Evolutionary conservation across 331 rosid genomes (phyloP).

Genomic region (Rosa hybrid): DNA sequence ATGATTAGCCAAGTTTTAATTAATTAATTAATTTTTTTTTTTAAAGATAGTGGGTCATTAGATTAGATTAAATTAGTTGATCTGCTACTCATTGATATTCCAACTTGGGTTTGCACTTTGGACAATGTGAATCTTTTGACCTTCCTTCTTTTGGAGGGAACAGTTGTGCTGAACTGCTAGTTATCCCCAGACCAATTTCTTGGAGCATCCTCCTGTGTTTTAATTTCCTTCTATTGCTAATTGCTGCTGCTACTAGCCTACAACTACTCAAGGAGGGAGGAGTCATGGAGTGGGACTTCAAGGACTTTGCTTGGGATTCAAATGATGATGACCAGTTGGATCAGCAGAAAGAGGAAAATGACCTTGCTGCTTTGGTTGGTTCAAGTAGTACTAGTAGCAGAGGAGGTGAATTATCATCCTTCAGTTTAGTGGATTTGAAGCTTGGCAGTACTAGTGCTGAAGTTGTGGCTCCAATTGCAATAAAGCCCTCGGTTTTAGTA

Average conservation of each 20-base stretch:
- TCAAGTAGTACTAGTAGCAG: constrained; percentile 15
- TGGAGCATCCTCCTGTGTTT: constrained; percentile 8
- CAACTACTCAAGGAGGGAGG: not conserved
- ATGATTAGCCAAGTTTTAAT: not conserved
- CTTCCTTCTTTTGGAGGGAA: constrained; percentile 26
- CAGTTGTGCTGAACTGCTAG: constrained; percentile 8
- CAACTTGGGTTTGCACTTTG: constrained; percentile 16
- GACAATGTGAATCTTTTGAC: constrained; percentile 27
- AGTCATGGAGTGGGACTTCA: constrained; percentile 46
- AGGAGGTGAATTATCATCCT: constrained; percentile 29
- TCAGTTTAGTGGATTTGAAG: constrained; percentile 39
- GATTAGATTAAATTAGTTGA: not conserved
- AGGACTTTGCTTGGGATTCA: constrained; percentile 40
- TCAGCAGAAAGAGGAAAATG: constrained; percentile 23
- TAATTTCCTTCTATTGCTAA: not conserved
- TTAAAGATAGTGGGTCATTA: not conserved
- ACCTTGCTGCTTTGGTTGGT: constrained; percentile 26
- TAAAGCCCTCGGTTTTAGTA: constrained; percentile 14
- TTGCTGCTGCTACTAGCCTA: not conserved
- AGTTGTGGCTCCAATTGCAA: not conserved
- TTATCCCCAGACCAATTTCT: not conserved
- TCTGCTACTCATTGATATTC: constrained; percentile 14
- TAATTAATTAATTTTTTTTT: not conserved
- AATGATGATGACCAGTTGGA: constrained; percentile 17
- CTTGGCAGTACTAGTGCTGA: constrained; percentile 14